Conservation (phyloP, 176 grass and related monocot species). For the Oryza meridionalis region DNA sequence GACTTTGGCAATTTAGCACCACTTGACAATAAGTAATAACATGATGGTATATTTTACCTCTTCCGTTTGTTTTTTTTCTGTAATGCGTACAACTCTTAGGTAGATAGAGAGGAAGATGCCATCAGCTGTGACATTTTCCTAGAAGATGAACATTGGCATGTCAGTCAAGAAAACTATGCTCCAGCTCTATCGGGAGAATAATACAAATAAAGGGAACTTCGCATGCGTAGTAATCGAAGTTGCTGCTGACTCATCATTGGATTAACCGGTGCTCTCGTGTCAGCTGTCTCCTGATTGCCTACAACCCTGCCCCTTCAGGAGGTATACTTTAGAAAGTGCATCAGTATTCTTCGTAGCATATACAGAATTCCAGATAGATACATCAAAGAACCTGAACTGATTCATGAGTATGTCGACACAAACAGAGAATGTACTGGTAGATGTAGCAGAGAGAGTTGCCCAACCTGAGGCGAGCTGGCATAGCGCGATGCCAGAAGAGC, state of each 20-base stretch:
- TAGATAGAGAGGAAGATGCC: too few species aligned
- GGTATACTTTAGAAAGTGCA: neutral
- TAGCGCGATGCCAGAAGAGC: neutral
- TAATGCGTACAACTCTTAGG: too few species aligned
- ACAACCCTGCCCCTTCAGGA: too few species aligned
- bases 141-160: neutral
- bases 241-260: neutral
- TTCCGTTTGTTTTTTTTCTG: too few species aligned
- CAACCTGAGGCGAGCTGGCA: neutral
- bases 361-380: neutral
- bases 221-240: neutral
- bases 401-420: neutral
- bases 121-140: too few species aligned
- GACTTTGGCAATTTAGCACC: too few species aligned
- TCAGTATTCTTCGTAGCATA: neutral
- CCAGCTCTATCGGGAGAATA: neutral
- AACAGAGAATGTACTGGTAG: neutral
- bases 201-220: neutral
- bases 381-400: neutral
- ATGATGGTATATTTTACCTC: too few species aligned
- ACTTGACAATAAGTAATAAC: too few species aligned
- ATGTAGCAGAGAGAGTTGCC: neutral
- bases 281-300: too few species aligned
- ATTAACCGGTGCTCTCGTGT: neutral
- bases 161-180: neutral